These are phyloP conservation scores for Penicillium sp. DNA, from an alignment of 2,329 filamentous ascomycete genomes.

Conservation along the genomic window DNA sequence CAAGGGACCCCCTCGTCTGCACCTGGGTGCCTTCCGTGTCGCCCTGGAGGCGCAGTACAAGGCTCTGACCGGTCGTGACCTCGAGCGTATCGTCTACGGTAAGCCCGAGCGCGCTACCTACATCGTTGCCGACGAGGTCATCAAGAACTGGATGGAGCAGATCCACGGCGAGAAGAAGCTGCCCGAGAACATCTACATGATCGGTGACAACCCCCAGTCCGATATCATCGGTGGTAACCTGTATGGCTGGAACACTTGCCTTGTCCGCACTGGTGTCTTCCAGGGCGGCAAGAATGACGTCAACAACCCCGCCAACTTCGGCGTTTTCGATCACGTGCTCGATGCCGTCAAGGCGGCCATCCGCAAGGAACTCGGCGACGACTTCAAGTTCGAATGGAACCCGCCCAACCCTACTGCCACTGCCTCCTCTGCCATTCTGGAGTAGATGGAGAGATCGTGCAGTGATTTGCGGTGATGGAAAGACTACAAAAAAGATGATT, in stretches of 20 bases:
- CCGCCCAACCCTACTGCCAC: slow-evolving; percentile 69
- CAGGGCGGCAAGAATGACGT: slow-evolving; percentile 76
- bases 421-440: slow-evolving; percentile 57
- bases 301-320: slow-evolving; percentile 76
- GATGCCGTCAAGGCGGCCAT: slow-evolving; percentile 71
- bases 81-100: slow-evolving; percentile 76
- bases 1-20: slow-evolving; percentile 67
- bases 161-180: slow-evolving; percentile 73
- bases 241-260: slow-evolving; percentile 80
- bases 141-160: slow-evolving; percentile 74
- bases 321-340: slow-evolving; percentile 74
- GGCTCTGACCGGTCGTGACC: slow-evolving; percentile 69
- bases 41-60: slow-evolving; percentile 69
- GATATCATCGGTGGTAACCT: slow-evolving; percentile 78
- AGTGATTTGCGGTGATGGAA: neutral
- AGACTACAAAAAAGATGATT: slow-evolving; percentile 2
- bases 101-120: slow-evolving; percentile 76
- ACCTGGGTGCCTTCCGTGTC: slow-evolving; percentile 74
- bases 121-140: slow-evolving; percentile 76
- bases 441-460: slow-evolving; percentile 53
- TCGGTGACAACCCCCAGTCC: slow-evolving; percentile 74
- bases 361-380: slow-evolving; percentile 69
- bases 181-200: slow-evolving; percentile 74
- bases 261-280: slow-evolving; percentile 78
- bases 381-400: slow-evolving; percentile 75